Conservation (phyloP, 2,329 filamentous ascomycete genomes). For the Lachnellula hyalina region DNA sequence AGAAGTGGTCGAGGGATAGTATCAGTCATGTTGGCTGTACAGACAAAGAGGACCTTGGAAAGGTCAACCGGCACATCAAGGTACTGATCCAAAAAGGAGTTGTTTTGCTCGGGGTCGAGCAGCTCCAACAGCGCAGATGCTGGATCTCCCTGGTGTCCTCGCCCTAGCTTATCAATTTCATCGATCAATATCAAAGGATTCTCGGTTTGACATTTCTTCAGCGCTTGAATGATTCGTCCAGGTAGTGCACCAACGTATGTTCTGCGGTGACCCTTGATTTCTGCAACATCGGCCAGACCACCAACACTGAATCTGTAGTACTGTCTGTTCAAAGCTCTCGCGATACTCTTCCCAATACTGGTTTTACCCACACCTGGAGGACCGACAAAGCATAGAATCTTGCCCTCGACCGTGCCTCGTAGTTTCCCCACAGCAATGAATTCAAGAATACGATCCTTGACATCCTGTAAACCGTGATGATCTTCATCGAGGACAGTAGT, state of each 20-base stretch:
- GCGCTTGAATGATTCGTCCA: constrained; percentile 92
- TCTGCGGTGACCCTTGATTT: constrained; percentile 95
- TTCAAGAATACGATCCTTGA: constrained; percentile 96
- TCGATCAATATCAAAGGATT: constrained; percentile 96
- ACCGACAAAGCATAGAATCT: constrained; percentile 96
- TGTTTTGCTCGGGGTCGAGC: constrained; percentile 95
- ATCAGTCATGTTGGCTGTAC: constrained; percentile 98
- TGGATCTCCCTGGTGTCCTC: constrained; percentile 93
- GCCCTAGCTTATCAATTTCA: constrained; percentile 96
- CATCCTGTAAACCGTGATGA: constrained; percentile 93
- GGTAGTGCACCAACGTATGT: constrained; percentile 96
- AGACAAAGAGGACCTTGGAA: constrained; percentile 96
- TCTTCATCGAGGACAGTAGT: constrained; percentile 90
- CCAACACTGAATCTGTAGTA: constrained; percentile 99
- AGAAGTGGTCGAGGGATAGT: constrained; percentile 91
- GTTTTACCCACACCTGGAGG: constrained; percentile 98
- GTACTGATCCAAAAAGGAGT: constrained; percentile 95
- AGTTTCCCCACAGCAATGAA: constrained; percentile 98
- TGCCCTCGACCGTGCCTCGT: constrained; percentile 93
- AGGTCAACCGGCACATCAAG: constrained; percentile 97
- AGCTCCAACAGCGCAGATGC: constrained; percentile 90
- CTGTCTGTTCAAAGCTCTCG: constrained; percentile 85
- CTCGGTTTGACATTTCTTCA: constrained; percentile 99
- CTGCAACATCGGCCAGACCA: constrained; percentile 92
- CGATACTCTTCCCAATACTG: constrained; percentile 97